Conservation (phyloP, 106 monocot species). For the Dendrobium chrysotoxum region DNA sequence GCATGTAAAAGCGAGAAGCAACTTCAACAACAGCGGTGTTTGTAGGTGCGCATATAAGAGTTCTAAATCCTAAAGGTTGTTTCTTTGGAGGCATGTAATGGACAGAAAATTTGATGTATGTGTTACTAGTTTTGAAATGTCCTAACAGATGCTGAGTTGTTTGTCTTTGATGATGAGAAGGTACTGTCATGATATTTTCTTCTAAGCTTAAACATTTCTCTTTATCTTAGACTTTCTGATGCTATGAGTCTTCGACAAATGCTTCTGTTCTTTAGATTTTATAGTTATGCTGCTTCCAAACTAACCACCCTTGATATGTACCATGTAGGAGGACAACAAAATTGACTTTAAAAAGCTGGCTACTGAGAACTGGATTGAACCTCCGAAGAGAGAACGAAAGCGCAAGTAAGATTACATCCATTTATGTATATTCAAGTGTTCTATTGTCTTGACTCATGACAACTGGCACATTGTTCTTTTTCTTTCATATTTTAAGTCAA, state of each 20-base stretch:
- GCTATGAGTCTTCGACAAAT: not conserved
- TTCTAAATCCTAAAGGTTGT: no score
- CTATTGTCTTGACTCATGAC: not conserved
- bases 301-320: conserved; percentile 9
- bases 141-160: conserved; percentile 86
- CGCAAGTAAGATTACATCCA: conserved; percentile 57
- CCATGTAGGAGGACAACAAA: conserved; percentile 66
- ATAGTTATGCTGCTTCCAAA: not conserved
- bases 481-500: conserved; percentile 1
- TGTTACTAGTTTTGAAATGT: conserved; percentile 93
- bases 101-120: conserved; percentile 65
- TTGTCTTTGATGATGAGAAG: conserved; percentile 94
- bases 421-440: not conserved
- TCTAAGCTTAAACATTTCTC: not conserved
- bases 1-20: no score
- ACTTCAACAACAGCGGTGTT: no score
- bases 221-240: not conserved
- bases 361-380: conserved; percentile 90
- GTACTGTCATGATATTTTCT: conserved; percentile 20
- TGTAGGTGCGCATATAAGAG: no score
- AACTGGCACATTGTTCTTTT: not conserved
- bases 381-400: conserved; percentile 85
- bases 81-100: not conserved
- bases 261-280: not conserved
- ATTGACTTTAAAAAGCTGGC: conserved; percentile 90